A percentile compares a stretch with the other conserved stretches of the same genome.
These are phyloP conservation scores for Pseudohyphozyma bogoriensis DNA, from an alignment of 768 basidiomycete genomes.

Conservation along the genomic window DNA sequence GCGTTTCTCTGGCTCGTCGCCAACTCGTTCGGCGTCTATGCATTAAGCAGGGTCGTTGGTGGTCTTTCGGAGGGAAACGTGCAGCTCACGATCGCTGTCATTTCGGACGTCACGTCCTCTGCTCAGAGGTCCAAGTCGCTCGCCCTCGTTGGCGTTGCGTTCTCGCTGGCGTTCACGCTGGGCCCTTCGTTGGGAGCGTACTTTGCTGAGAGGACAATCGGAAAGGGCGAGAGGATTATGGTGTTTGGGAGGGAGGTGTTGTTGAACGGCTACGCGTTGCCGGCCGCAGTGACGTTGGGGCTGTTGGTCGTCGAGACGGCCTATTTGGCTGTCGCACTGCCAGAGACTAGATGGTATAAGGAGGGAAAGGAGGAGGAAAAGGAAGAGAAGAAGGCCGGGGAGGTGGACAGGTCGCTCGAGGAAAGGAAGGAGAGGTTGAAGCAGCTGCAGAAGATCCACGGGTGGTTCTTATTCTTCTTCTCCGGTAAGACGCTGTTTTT, in stretches of 20 bases:
- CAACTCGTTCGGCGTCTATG: slow-evolving; percentile 6
- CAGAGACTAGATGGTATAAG: slow-evolving; percentile 65
- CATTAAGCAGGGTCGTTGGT: slow-evolving; percentile 73
- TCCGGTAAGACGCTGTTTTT: slow-evolving; percentile 44
- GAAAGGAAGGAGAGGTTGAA: slow-evolving; percentile 43
- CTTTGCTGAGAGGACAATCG: slow-evolving; percentile 59
- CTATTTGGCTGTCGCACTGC: slow-evolving; percentile 63
- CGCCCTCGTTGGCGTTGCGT: slow-evolving; percentile 89
- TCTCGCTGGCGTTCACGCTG: slow-evolving; percentile 78
- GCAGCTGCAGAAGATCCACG: slow-evolving; percentile 58
- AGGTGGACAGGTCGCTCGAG: slow-evolving; percentile 2
- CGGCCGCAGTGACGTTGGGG: slow-evolving; percentile 71
- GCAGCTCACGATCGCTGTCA: slow-evolving; percentile 85
- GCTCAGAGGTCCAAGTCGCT: slow-evolving; percentile 68
- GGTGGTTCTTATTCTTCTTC: slow-evolving; percentile 78
- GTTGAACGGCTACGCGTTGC: slow-evolving; percentile 80
- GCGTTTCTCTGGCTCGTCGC: slow-evolving; percentile 57
- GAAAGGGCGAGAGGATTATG: neutral
- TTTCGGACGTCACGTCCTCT: slow-evolving; percentile 78
- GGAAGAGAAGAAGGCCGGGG: slow-evolving; percentile 5
- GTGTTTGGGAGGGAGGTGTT: slow-evolving; percentile 39
- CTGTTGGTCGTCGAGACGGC: slow-evolving; percentile 68
- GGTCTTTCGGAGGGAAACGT: slow-evolving; percentile 96
- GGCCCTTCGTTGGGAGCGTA: slow-evolving; percentile 93
- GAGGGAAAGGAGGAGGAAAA: slow-evolving; percentile 32